Evolutionary conservation across 805 yeast species (phyloP), one percentile per base, ranked within the genome.

Genomic region (Wickerhamiella galacta): DNA sequence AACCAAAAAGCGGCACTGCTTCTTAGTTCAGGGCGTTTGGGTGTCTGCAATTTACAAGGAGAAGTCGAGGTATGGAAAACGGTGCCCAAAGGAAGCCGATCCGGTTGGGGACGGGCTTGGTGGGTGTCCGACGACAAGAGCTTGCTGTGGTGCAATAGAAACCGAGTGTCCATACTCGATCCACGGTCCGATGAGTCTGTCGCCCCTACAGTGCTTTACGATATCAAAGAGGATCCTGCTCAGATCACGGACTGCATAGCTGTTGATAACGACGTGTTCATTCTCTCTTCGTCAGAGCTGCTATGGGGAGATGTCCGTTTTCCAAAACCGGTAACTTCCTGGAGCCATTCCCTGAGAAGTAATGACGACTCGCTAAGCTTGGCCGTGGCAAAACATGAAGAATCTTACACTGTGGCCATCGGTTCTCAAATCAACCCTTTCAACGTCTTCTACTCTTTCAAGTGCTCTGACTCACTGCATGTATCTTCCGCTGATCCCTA

Each of bases 271-370:
- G 57, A 61, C 37, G 54, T 64, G 3, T 62, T 76, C 25, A 44
- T 78, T 4, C 53, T 82, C 18, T 79, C 93, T 0, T 64, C 82
- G 1, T 68, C 64, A 36, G 85, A 78, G 43, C 32, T 83, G 6
- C 63, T 70, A 0, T 56, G 83, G 62, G 43, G 75, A 14, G 48
- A 48, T 12, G 34, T 41, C 11, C 52, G 54, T 1, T 46, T 40
- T 3, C 46, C 69, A n/a, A 53, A 53, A 20, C 60, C 77, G 36
- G 38, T 68, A 2, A 45, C 81, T 1, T 66, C 85, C 0, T 78
- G 92, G 85, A 75, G 73, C 39, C 94, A 82, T 51, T 67, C 56
- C 38, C 51, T 77, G 16, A 63, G 64, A 27, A 60, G 65, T 6
- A 40, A 49, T 1, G 93, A 80, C 42, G 63, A 66, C 1, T 62